phyloP scores from a whole-genome alignment of 2,329 filamentous ascomycete genomes.

The Talaromyces funiculosus region DNA sequence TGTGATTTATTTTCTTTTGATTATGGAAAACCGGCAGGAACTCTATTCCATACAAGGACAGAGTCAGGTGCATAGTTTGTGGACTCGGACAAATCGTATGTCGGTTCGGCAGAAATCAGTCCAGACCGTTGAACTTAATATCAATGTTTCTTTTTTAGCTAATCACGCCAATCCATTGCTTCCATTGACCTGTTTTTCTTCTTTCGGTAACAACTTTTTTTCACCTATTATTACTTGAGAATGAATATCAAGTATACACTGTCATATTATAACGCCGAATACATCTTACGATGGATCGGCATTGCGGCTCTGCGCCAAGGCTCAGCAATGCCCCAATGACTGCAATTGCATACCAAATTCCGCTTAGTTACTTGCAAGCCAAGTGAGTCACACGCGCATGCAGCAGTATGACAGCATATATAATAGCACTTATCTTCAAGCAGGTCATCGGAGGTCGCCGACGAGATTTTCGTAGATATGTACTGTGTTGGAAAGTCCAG shows the following conservation, averaged over 20 bases:
- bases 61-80: background rate
- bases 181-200: background rate
- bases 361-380: background rate
- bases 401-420: background rate
- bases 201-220: background rate
- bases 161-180: background rate
- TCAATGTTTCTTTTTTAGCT: background rate
- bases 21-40: background rate
- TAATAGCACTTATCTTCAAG: background rate
- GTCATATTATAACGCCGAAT: background rate
- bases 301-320: background rate
- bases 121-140: background rate
- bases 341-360: background rate
- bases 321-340: background rate
- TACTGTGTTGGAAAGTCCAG: background rate
- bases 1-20: background rate
- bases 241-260: no score
- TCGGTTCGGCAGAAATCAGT: background rate
- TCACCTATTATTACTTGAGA: background rate
- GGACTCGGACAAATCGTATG: background rate
- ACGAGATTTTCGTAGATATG: background rate
- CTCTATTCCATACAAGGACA: background rate
- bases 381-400: background rate
- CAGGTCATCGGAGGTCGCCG: constrained; percentile 1
- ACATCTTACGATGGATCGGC: background rate